Conservation (phyloP, 768 basidiomycete genomes). For the Lactarius tabidus region DNA sequence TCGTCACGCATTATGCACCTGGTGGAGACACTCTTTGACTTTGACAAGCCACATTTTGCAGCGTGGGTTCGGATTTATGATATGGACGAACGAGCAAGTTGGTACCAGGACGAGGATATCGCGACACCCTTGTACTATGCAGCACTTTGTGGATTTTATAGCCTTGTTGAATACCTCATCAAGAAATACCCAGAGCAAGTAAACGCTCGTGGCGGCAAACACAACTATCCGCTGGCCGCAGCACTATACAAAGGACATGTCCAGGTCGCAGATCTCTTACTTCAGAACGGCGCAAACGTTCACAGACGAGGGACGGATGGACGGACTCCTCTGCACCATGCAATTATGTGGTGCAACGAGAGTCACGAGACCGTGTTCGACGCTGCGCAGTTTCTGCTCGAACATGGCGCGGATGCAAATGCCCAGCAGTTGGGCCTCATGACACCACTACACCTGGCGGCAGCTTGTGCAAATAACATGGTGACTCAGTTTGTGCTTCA, state of each 20-base stretch:
- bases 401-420: neutral
- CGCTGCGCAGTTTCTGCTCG: neutral
- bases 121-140: neutral
- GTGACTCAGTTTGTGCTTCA: neutral
- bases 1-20: neutral
- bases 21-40: neutral
- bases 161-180: neutral
- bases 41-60: neutral
- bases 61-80: neutral
- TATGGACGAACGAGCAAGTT: neutral
- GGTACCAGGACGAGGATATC: fast-evolving
- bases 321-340: neutral
- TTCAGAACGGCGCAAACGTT: neutral
- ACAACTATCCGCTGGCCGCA: neutral
- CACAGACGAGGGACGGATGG: neutral
- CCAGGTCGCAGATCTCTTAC: neutral
- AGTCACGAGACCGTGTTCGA: neutral
- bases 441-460: neutral
- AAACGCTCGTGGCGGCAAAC: neutral
- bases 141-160: neutral
- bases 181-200: neutral
- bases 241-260: neutral
- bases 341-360: fast-evolving
- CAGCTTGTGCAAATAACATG: neutral
- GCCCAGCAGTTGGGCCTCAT: neutral